Percentiles rank a stretch among this genome's conserved stretches.
phyloP scores from a whole-genome alignment of 1,284 basidiomycete species.

The Tremellales sp. region DNA sequence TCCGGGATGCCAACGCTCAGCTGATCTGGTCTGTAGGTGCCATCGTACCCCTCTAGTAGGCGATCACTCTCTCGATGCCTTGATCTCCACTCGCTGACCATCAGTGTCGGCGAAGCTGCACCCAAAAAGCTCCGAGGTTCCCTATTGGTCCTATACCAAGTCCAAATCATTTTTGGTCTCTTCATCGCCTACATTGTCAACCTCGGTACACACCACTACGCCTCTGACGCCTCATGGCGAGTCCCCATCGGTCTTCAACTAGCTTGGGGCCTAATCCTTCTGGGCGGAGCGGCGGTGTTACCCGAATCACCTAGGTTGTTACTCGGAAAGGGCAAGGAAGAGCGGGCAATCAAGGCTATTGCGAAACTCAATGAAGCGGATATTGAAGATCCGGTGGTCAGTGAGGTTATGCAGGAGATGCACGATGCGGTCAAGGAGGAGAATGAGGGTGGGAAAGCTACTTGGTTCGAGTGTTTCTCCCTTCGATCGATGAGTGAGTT shows the following conservation, averaged over 20 bases:
- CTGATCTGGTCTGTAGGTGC: too few species aligned
- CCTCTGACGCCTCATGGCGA: conserved; percentile 64
- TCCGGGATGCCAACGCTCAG: too few species aligned
- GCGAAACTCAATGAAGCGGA: conserved; percentile 63
- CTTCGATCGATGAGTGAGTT: too few species aligned
- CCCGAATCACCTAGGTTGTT: conserved; percentile 60
- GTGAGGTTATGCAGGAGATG: conserved; percentile 65
- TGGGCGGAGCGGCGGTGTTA: conserved; percentile 65
- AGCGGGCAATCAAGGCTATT: conserved; percentile 60
- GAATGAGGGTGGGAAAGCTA: conserved; percentile 71
- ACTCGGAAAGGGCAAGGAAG: conserved; percentile 34
- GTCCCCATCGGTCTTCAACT: conserved; percentile 45
- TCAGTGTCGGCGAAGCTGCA: conserved; percentile 72
- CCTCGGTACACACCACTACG: conserved; percentile 61
- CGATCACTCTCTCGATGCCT: too few species aligned
- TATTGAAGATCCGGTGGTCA: conserved; percentile 60
- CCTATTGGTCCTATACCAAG: conserved; percentile 68
- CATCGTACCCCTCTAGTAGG: too few species aligned
- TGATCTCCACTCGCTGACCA: too few species aligned
- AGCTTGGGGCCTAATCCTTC: conserved; percentile 28
- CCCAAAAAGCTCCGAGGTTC: conserved; percentile 70
- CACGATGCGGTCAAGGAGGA: conserved; percentile 55
- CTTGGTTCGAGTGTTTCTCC: conserved; percentile 75
- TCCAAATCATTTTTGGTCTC: conserved; percentile 62
- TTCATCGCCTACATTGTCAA: conserved; percentile 71